phyloP scores from a whole-genome alignment of 495 filamentous ascomycete genomes.

The Penicillium lagena region DNA sequence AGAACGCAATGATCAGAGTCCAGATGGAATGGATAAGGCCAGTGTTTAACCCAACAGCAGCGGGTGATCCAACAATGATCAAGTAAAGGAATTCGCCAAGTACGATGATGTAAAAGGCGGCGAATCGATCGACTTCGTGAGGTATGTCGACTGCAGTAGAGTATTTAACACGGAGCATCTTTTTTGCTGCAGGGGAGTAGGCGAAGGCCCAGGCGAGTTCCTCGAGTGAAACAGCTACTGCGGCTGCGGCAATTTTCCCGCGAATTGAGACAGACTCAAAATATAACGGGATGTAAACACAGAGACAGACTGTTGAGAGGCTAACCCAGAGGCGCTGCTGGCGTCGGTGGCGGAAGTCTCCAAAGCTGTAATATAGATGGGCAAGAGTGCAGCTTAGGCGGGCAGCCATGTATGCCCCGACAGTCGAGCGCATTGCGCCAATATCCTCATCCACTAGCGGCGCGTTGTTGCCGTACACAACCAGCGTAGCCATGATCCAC shows the following conservation, averaged over 20 bases:
- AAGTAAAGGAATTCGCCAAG: conserved; percentile 42
- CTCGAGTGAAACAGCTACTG: conserved; percentile 27
- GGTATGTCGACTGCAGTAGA: conserved; percentile 36
- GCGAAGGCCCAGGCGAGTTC: conserved; percentile 26
- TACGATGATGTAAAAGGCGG: conserved; percentile 45
- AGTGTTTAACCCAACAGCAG: conserved; percentile 29
- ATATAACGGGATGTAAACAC: conserved; percentile 33
- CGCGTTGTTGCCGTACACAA: conserved; percentile 44
- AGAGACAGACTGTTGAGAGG: conserved; percentile 21
- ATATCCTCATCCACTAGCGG: conserved; percentile 33
- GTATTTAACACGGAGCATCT: conserved; percentile 26
- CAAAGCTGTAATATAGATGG: conserved; percentile 29
- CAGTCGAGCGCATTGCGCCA: conserved; percentile 31
- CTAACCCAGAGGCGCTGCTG: conserved; percentile 30
- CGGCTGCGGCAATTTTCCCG: conserved; percentile 32
- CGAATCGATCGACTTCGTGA: conserved; percentile 41
- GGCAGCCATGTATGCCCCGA: conserved; percentile 32
- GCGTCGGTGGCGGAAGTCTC: conserved; percentile 29
- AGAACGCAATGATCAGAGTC: conserved; percentile 40
- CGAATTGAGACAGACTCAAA: conserved; percentile 27
- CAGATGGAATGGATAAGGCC: conserved; percentile 30
- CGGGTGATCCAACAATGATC: conserved; percentile 33
- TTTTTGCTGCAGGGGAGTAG: conserved; percentile 27
- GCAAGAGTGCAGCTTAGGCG: conserved; percentile 20
- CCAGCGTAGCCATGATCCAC: conserved; percentile 39